These are phyloP conservation scores for Erythrobasidium yunnanense DNA, from an alignment of 768 basidiomycete genomes.

Conservation along the genomic window DNA sequence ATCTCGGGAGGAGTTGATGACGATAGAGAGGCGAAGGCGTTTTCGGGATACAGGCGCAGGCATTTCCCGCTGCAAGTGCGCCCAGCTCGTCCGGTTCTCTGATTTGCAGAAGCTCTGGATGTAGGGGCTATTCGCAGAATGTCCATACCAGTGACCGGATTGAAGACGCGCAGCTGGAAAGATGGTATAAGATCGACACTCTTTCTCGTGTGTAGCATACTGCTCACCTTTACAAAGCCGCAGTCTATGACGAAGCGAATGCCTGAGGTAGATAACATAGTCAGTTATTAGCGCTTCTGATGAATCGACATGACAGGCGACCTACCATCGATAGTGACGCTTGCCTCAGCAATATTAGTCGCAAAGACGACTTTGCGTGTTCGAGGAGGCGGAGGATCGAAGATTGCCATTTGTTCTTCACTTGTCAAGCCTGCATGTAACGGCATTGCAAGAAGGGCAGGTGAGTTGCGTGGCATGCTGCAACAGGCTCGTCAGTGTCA, in stretches of 20 bases:
- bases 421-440: constrained; percentile 80
- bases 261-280: too few species aligned
- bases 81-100: constrained; percentile 88
- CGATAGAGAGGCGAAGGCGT: constrained; percentile 53
- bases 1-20: constrained; percentile 76
- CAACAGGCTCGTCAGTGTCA: too few species aligned
- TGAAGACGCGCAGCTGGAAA: constrained; percentile 71
- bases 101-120: constrained; percentile 78
- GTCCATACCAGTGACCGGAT: constrained; percentile 72
- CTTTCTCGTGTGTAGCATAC: background rate
- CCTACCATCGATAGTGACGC: constrained; percentile 76
- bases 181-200: background rate
- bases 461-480: constrained; percentile 47
- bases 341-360: constrained; percentile 96
- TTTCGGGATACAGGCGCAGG: constrained; percentile 73
- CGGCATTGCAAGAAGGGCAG: constrained; percentile 57
- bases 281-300: too few species aligned
- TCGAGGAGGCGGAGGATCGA: constrained; percentile 62
- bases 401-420: constrained; percentile 76
- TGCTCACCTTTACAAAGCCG: constrained; percentile 82
- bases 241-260: constrained; percentile 87
- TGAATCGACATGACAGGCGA: too few species aligned
- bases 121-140: constrained; percentile 71
- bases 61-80: constrained; percentile 85
- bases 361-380: constrained; percentile 79